Evolutionary conservation across 2,329 filamentous ascomycete genomes (phyloP), one percentile per base, ranked within the genome.

Genomic region (Nothophoma quercina): DNA sequence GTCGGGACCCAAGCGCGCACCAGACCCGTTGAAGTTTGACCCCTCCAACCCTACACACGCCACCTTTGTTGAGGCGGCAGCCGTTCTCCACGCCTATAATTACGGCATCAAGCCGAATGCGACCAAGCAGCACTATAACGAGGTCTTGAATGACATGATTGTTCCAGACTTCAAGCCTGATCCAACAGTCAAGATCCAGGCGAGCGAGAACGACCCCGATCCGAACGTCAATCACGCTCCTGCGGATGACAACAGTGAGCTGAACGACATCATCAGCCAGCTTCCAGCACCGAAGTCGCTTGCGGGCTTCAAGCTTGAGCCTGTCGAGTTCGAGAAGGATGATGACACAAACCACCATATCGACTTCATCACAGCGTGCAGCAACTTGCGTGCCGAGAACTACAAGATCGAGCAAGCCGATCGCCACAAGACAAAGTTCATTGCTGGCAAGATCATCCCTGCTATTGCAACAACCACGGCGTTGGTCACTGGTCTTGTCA

Each of bases 271-370:
- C 40, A 83, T 87, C 13, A 80, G 85, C 13, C 84, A 85, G 56
- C 82, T 99, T 25, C 95, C 95, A 1, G 79, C 88, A 5, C 87
- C 93, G 13, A 93, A 89, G 72, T 86, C 87, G 32, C 79, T 99
- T 41, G 88, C 90, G 21, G 92, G 91, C 26, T 96, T 96, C 83
- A 93, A 93, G 77, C 80, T 99, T 44, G 86, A 87, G 50, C 90
- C 93, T 3, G 95, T 98, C 5, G 95, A 98, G 67, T 99, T 99
- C 68, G 92, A 99, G 78, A 99, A 99, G 82, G 95, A 99, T 62
- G 95, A 99, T 68, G 96, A 99, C 75, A 91, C 89, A 42, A 99
- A 99, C 76, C 86, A 95, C 76, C 95, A 99, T 80, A 99, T 99
- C 68, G 95, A 98, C 77, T 99, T 99, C 80, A 98, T 99, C 77